phyloP scores from a whole-genome alignment of 2,329 filamentous ascomycete species.

The Stachybotrys chlorohalonatus region DNA sequence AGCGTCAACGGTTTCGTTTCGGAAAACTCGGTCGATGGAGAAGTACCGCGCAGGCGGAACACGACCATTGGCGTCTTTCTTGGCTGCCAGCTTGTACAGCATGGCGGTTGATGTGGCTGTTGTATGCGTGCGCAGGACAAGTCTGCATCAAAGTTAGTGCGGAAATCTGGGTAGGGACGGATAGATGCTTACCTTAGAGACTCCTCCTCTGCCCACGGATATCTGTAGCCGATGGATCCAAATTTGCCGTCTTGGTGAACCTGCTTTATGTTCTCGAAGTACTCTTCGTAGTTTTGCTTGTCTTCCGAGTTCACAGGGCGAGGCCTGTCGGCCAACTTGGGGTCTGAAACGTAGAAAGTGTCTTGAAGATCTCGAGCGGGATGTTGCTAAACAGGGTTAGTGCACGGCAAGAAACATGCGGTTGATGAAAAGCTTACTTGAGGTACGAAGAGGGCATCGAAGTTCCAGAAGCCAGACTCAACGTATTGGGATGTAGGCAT shows the following conservation, averaged over 20 bases:
- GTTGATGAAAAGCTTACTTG: constrained; percentile 31
- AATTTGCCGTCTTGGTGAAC: constrained; percentile 90
- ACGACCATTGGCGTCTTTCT: constrained; percentile 63
- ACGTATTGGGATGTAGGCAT: constrained; percentile 94
- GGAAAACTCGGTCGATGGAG: constrained; percentile 96
- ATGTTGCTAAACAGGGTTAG: constrained; percentile 52
- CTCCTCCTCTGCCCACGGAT: constrained; percentile 86
- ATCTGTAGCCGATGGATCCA: constrained; percentile 92
- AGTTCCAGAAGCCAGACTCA: constrained; percentile 97
- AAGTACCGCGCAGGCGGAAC: constrained; percentile 80
- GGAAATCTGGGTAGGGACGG: too few relatives aligned
- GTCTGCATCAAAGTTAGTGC: constrained; percentile 13
- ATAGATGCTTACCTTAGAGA: constrained; percentile 44
- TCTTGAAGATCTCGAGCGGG: constrained; percentile 95
- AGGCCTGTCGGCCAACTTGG: constrained; percentile 62
- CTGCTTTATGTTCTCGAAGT: constrained; percentile 78
- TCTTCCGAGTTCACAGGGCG: constrained; percentile 43
- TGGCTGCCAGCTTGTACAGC: constrained; percentile 78
- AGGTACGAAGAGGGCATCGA: constrained; percentile 91
- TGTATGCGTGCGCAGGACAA: constrained; percentile 93
- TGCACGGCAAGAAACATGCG: not conserved
- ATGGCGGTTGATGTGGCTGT: constrained; percentile 87
- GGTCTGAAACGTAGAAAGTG: constrained; percentile 96
- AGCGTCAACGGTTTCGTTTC: constrained; percentile 93
- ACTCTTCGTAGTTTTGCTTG: constrained; percentile 65